Evolutionary conservation across 2,329 filamentous ascomycete species (phyloP).

Genomic region (Penicillium sp.): DNA sequence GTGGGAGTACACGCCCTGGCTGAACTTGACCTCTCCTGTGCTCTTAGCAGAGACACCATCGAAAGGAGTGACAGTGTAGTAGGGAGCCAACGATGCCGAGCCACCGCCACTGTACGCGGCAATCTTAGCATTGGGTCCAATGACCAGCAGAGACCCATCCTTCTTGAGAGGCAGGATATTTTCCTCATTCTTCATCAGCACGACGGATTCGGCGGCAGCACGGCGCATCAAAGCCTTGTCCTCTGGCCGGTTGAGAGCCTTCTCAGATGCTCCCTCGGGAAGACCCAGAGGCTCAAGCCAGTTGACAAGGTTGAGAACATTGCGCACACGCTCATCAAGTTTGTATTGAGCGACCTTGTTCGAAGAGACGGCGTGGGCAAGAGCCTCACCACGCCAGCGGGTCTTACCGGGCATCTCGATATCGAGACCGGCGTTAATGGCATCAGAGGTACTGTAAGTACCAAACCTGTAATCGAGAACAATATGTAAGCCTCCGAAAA

Average conservation of each 20-base stretch:
- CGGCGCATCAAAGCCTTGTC: constrained; percentile 63
- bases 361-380: constrained; percentile 50
- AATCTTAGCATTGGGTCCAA: constrained; percentile 55
- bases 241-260: constrained; percentile 58
- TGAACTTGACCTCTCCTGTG: constrained; percentile 47
- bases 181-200: constrained; percentile 71
- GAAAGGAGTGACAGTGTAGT: constrained; percentile 48
- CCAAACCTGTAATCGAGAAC: constrained; percentile 38
- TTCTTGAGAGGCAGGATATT: constrained; percentile 58
- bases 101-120: constrained; percentile 60
- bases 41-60: constrained; percentile 43
- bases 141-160: constrained; percentile 50
- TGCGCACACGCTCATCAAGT: constrained; percentile 58
- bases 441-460: constrained; percentile 47
- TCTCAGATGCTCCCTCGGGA: constrained; percentile 56
- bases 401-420: constrained; percentile 51
- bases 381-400: constrained; percentile 42
- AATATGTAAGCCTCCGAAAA: neutral
- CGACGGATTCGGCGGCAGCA: constrained; percentile 67
- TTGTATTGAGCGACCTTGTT: constrained; percentile 58
- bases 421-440: constrained; percentile 48
- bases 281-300: constrained; percentile 55
- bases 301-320: constrained; percentile 61
- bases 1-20: constrained; percentile 64
- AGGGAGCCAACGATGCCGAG: constrained; percentile 55